Percentiles rank a stretch among this genome's conserved stretches.
Conservation (phyloP, 805 yeast species). For the Lipomyces chichibuensis region DNA sequence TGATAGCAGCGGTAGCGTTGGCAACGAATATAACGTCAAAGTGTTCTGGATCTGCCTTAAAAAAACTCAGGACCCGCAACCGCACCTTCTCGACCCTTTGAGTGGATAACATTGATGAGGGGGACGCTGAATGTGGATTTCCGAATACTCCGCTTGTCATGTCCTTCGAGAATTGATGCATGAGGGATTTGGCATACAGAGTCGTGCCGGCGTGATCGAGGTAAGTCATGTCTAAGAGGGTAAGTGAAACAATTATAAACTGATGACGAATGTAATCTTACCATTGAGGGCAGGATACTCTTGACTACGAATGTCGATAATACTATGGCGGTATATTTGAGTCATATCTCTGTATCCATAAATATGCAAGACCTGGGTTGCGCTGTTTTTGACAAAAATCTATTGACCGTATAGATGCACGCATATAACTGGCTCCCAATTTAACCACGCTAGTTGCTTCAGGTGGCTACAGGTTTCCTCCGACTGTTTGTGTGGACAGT, state of each 20-base stretch:
- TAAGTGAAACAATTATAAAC: background rate
- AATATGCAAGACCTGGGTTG: too few species aligned
- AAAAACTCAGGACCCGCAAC: background rate
- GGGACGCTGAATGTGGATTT: slow-evolving; percentile 3
- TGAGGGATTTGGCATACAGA: slow-evolving; percentile 3
- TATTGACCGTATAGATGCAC: too few species aligned
- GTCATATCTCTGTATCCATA: background rate
- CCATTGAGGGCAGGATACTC: slow-evolving; percentile 8
- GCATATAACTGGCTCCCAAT: too few species aligned
- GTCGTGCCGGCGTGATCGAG: slow-evolving; percentile 7
- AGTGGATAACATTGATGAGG: slow-evolving; percentile 1
- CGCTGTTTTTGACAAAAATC: too few species aligned
- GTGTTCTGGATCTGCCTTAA: slow-evolving; percentile 3
- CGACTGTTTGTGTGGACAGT: too few species aligned
- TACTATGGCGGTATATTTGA: background rate
- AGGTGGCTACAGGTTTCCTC: too few species aligned
- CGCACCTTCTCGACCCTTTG: background rate
- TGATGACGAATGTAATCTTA: background rate
- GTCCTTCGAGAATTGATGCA: background rate
- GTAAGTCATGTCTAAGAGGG: background rate
- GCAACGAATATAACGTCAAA: slow-evolving; percentile 4
- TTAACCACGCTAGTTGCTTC: too few species aligned
- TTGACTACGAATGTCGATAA: background rate
- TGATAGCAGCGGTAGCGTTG: background rate
- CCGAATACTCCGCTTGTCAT: background rate